Base-by-base conservation (phyloP, 805 yeast genomes). In the Metschnikowia arizonensis region DNA sequence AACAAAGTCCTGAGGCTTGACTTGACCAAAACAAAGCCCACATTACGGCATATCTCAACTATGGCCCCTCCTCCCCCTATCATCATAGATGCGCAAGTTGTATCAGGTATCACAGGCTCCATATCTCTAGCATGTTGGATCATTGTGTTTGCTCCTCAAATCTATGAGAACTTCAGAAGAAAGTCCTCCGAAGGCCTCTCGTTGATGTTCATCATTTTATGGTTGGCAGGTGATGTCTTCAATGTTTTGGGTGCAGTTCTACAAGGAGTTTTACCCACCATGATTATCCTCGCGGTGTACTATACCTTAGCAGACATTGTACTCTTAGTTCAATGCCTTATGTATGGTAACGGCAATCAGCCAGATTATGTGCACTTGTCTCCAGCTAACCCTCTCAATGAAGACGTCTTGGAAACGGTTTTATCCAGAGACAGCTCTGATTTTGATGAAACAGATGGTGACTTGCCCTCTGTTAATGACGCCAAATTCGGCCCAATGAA, bases 51-150 rank as follows among this genome's bases (percentile, higher is more conserved):
- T n/a, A 17, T 17, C 10, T 36, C 12, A 4, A 10, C 21, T 14
- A 47, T 66, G 79, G 78, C 81, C 3, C 83, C 84, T 19, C 83
- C 84, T 29, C 81, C 82, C 21, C 86, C 89, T 2, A 74, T 83
- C 19, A 74, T 77, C 24, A 69, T 83, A 44, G 83, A 80, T 52
- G 81, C 87, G 14, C 79, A 79, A 52, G 86, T 86, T 14, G 79
- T 85, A 15, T 81, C 88, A 58, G 93, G 91, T 5, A 83, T 86
- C 45, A 81, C 85, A 15, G 87, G 85, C 48, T 88, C 96, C 10
- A 88, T 93, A 29, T 91, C 98, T 15, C 79, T 91, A 38, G 96
- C 97, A 12, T 93, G 97, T 63, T 91, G 99, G 99, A 84, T 93
- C 48, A 90, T 93, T 40, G 99, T 91, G 14, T 91, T 93, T 72